phyloP scores from a whole-genome alignment of 768 basidiomycete species.

The Mycena venus region DNA sequence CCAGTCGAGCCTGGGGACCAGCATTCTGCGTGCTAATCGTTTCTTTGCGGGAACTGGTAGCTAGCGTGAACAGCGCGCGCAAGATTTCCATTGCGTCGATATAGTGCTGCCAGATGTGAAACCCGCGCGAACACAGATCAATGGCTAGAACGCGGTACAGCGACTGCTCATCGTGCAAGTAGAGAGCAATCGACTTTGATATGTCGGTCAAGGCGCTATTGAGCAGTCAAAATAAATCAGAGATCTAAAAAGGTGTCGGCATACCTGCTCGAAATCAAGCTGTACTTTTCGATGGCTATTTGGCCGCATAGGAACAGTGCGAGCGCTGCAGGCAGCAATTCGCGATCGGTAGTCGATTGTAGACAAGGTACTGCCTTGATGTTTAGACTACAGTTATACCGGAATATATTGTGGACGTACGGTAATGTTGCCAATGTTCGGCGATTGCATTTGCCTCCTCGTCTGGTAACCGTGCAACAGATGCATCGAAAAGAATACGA shows the following conservation, averaged over 20 bases:
- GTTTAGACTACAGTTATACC: background rate
- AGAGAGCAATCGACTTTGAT: constrained; percentile 84
- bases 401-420: constrained; percentile 54
- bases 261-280: constrained; percentile 79
- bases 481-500: constrained; percentile 82
- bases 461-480: constrained; percentile 76
- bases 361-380: constrained; percentile 66
- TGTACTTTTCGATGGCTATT: constrained; percentile 85
- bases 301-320: constrained; percentile 88
- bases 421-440: constrained; percentile 73
- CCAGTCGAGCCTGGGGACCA: constrained; percentile 82
- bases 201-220: constrained; percentile 84
- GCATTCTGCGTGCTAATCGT: constrained; percentile 75
- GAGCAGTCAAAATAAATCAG: constrained; percentile 6
- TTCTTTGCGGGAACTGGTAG: constrained; percentile 82
- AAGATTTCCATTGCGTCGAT: constrained; percentile 91
- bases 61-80: constrained; percentile 84
- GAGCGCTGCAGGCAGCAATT: constrained; percentile 70
- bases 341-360: constrained; percentile 71
- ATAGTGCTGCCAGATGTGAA: constrained; percentile 95
- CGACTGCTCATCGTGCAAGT: constrained; percentile 80
- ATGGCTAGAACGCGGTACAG: constrained; percentile 81
- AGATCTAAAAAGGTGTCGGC: constrained; percentile 18
- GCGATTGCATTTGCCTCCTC: constrained; percentile 71
- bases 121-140: constrained; percentile 92